Evolutionary conservation across 1,284 basidiomycete species (phyloP).

Genomic region (Mrakiaceae sp.): DNA sequence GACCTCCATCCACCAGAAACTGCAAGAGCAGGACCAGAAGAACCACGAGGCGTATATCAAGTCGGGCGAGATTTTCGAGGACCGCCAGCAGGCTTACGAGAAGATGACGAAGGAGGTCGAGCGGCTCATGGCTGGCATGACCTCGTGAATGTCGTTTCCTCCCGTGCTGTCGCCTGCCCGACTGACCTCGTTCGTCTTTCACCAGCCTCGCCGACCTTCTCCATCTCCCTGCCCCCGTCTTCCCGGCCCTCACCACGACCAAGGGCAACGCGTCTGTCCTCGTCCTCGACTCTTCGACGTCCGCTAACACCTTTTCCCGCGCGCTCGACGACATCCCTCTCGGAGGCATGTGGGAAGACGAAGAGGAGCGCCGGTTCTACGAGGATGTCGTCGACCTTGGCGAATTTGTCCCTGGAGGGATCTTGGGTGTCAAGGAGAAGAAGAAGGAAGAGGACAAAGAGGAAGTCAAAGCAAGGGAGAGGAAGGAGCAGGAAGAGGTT

Average conservation of each 20-base stretch:
- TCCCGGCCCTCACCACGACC: constrained; percentile 61
- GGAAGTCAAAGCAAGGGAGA: constrained; percentile 20
- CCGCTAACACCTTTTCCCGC: constrained; percentile 36
- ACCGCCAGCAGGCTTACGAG: constrained; percentile 95
- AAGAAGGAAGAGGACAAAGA: constrained; percentile 16
- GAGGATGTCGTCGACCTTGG: constrained; percentile 86
- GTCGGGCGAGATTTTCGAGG: constrained; percentile 97
- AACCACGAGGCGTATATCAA: constrained; percentile 99
- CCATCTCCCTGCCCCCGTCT: constrained; percentile 61
- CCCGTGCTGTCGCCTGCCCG: too few species aligned
- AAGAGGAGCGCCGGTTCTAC: constrained; percentile 89
- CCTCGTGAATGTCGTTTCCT: constrained; percentile 45
- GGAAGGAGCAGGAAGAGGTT: constrained; percentile 25
- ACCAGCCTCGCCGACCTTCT: constrained; percentile 76
- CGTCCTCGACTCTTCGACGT: constrained; percentile 34
- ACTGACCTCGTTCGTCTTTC: neutral
- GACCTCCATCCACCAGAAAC: constrained; percentile 45
- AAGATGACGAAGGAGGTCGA: constrained; percentile 95
- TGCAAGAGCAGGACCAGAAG: constrained; percentile 90
- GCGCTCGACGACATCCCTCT: constrained; percentile 31
- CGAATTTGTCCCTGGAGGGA: constrained; percentile 76
- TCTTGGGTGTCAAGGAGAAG: constrained; percentile 65
- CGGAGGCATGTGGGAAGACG: constrained; percentile 94
- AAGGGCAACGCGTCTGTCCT: constrained; percentile 60
- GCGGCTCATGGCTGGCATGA: constrained; percentile 71